These are phyloP conservation scores for Herpetospermum pedunculosum DNA, from an alignment of 306 rosid species.

Conservation along the genomic window DNA sequence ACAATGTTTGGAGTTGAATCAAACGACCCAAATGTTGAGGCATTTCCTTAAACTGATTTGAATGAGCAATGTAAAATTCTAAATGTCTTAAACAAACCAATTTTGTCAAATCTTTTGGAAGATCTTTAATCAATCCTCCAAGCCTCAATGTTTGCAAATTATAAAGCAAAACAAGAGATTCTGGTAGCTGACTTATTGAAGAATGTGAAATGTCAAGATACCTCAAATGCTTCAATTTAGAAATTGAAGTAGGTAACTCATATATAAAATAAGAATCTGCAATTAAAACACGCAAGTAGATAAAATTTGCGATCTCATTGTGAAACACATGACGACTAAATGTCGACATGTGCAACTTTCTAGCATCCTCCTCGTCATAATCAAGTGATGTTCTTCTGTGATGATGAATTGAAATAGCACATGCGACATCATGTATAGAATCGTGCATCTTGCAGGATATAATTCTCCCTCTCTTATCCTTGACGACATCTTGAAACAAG, in stretches of 20 bases:
- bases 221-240: neutral
- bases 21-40: neutral
- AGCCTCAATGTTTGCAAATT: neutral
- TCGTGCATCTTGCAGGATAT: constrained; percentile 11
- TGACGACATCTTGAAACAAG: constrained; percentile 1
- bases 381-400: neutral
- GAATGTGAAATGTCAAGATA: neutral
- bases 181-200: neutral
- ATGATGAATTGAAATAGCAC: neutral
- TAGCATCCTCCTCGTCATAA: neutral
- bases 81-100: neutral
- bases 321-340: neutral
- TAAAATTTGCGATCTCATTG: neutral
- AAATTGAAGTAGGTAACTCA: constrained; percentile 1
- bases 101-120: neutral
- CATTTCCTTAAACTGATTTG: neutral
- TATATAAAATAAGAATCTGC: neutral
- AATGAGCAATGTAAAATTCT: neutral
- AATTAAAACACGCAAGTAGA: constrained; percentile 7
- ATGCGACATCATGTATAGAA: constrained; percentile 10
- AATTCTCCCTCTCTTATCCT: neutral
- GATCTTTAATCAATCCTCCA: neutral
- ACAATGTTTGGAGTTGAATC: neutral
- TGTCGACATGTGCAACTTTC: neutral
- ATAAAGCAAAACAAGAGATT: neutral